A percentile compares a stretch with the other conserved stretches of the same genome.
phyloP scores from a whole-genome alignment of 2,329 filamentous ascomycete species.

The Verticillium tricorpus region DNA sequence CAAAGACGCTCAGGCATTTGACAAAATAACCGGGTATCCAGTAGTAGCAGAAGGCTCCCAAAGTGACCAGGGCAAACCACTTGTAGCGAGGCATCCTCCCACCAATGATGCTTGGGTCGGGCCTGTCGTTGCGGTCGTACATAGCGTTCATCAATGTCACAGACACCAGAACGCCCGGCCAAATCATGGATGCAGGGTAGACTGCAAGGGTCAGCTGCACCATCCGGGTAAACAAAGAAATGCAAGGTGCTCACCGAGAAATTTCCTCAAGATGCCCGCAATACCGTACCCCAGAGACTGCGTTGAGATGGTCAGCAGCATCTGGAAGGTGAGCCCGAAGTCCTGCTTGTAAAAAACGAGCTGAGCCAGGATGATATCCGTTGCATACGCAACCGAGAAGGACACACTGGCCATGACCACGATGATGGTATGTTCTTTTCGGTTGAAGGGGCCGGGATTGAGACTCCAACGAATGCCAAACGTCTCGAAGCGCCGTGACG shows the following conservation, averaged over 20 bases:
- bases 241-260: slow-evolving; percentile 39
- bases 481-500: slow-evolving; percentile 41
- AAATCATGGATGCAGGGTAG: slow-evolving; percentile 68
- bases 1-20: slow-evolving; percentile 65
- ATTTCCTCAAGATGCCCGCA: slow-evolving; percentile 62
- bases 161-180: slow-evolving; percentile 63
- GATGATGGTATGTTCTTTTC: slow-evolving; percentile 66
- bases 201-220: slow-evolving; percentile 26
- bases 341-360: slow-evolving; percentile 67
- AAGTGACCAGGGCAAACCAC: slow-evolving; percentile 57
- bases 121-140: slow-evolving; percentile 54
- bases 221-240: slow-evolving; percentile 11
- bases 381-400: slow-evolving; percentile 67
- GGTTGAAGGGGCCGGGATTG: slow-evolving; percentile 66
- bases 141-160: slow-evolving; percentile 68
- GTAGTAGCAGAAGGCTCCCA: slow-evolving; percentile 59
- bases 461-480: slow-evolving; percentile 52
- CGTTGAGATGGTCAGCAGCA: slow-evolving; percentile 62
- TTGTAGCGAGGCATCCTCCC: slow-evolving; percentile 62
- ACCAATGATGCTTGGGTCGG: slow-evolving; percentile 50
- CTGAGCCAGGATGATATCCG: slow-evolving; percentile 69
- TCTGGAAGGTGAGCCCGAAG: slow-evolving; percentile 62
- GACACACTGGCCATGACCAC: slow-evolving; percentile 69
- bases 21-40: slow-evolving; percentile 67
- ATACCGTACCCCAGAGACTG: slow-evolving; percentile 68